Percentiles rank a stretch among this genome's conserved stretches.
These are phyloP conservation scores for Lentinus polychrous DNA, from an alignment of 1,284 basidiomycete species.

Conservation along the genomic window DNA sequence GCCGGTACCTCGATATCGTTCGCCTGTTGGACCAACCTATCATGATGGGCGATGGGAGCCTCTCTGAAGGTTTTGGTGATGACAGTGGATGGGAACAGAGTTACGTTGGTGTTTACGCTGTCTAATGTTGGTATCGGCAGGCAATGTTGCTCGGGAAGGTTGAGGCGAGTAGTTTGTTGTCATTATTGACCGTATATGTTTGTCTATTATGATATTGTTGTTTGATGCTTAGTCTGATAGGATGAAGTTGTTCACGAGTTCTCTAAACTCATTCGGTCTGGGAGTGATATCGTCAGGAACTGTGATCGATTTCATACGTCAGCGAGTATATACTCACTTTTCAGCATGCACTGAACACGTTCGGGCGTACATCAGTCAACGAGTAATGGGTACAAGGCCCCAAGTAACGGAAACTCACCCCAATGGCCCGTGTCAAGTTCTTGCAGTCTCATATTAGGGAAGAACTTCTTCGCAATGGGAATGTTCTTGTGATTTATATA, in stretches of 20 bases:
- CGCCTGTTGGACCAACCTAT: no score
- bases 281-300: background rate
- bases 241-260: constrained; percentile 36
- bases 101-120: background rate
- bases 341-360: constrained; percentile 48
- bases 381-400: constrained; percentile 5
- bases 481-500: constrained; percentile 70
- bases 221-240: no score
- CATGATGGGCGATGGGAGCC: background rate
- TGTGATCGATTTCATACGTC: constrained; percentile 5
- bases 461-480: constrained; percentile 52
- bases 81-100: background rate
- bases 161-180: no score
- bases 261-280: constrained; percentile 42
- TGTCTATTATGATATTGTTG: background rate
- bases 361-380: background rate
- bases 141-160: background rate
- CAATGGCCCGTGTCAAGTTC: constrained; percentile 60
- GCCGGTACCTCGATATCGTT: no score
- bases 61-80: background rate
- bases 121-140: no score
- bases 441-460: constrained; percentile 55
- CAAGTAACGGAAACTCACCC: constrained; percentile 36
- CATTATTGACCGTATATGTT: no score
- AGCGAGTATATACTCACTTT: constrained; percentile 29